Evolutionary conservation across 495 filamentous ascomycete species (phyloP).

Genomic region (Mycothermus thermophilus): DNA sequence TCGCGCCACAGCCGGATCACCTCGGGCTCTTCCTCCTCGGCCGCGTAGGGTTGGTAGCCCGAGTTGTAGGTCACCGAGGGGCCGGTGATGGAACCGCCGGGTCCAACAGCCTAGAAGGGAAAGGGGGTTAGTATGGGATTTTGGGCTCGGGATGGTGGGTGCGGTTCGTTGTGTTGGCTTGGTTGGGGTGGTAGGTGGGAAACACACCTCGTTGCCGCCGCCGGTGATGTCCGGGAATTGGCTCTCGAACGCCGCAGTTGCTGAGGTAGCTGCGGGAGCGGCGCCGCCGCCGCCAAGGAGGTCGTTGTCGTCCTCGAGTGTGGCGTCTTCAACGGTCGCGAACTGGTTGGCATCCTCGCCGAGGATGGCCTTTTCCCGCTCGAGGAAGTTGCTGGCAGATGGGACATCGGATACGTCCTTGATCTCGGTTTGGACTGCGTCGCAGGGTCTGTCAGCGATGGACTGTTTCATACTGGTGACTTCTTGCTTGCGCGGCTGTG

Average conservation of each 20-base stretch:
- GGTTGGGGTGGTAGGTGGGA: not conserved
- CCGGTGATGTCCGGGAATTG: conserved; percentile 69
- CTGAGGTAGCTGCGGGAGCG: conserved; percentile 18
- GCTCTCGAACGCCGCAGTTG: conserved; percentile 64
- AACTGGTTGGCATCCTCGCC: conserved; percentile 92
- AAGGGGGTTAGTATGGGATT: no score
- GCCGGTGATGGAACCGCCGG: conserved; percentile 78
- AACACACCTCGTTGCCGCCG: conserved; percentile 61
- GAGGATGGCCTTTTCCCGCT: conserved; percentile 73
- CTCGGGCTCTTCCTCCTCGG: conserved; percentile 71
- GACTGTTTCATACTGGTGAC: no score
- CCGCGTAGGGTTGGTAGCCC: conserved; percentile 38
- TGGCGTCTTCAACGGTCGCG: conserved; percentile 59
- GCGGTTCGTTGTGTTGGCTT: conserved; percentile 12
- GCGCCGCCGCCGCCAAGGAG: conserved; percentile 59
- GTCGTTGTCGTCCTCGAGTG: conserved; percentile 53
- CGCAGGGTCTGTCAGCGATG: conserved; percentile 14
- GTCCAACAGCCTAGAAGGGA: conserved; percentile 77
- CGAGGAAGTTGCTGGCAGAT: conserved; percentile 66
- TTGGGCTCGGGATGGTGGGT: no score
- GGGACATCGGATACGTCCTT: conserved; percentile 26
- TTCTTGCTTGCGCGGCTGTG: no score
- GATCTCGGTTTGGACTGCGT: conserved; percentile 30
- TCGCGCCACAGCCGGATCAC: conserved; percentile 87
- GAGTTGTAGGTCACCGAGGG: conserved; percentile 57